Evolutionary conservation across 176 grass and related monocot genomes (phyloP).

Genomic region (Oryza nivara): DNA sequence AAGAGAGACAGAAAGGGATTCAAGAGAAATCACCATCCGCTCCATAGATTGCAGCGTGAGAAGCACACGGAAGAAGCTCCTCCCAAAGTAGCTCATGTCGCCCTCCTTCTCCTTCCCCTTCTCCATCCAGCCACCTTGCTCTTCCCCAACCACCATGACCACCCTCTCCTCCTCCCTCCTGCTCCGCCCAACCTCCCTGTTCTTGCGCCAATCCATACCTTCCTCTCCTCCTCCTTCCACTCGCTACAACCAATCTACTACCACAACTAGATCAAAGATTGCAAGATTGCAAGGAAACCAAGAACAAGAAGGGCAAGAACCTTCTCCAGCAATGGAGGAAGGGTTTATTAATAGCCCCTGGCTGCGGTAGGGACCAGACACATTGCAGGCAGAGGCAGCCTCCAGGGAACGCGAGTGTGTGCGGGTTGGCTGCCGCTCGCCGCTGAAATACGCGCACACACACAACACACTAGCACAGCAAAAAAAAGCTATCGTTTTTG

Average conservation of each 20-base stretch:
- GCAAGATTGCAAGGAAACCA: no score
- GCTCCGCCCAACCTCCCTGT: background rate
- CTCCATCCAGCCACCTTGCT: background rate
- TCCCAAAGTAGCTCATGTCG: background rate
- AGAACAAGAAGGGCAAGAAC: no score
- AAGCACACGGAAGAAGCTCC: constrained; percentile 60
- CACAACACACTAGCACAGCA: background rate
- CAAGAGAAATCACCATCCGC: constrained; percentile 39
- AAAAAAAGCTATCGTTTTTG: background rate
- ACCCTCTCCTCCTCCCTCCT: background rate
- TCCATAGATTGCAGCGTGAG: constrained; percentile 32
- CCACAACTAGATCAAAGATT: no score
- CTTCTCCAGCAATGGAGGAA: no score
- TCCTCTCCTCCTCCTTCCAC: background rate
- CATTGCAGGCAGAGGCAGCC: no score
- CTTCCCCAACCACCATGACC: no score
- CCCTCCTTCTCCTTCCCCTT: background rate
- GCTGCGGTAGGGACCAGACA: no score
- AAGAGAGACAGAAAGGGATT: background rate
- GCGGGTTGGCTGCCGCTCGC: no score
- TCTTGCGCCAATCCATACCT: background rate
- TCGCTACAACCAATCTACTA: no score
- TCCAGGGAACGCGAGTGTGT: no score
- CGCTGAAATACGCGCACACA: background rate
- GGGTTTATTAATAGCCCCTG: no score